Conservation (phyloP, 169 alveolate species). For the Cyclospora cayetanensis region DNA sequence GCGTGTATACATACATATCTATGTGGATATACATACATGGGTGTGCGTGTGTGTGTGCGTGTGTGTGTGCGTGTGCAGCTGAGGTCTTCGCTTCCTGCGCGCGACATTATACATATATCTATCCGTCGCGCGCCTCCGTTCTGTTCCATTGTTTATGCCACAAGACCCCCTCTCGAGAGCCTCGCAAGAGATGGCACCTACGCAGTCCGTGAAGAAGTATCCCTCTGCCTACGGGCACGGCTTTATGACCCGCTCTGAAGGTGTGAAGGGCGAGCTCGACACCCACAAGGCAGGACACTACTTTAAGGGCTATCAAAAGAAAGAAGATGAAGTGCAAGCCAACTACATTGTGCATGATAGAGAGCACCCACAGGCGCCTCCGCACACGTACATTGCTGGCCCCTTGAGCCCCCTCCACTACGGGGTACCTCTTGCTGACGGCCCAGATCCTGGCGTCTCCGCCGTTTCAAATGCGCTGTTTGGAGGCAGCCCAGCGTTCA, state of each 20-base stretch:
- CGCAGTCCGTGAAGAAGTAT: no score
- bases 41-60: background rate
- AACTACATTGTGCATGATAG: background rate
- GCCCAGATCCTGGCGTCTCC: slow-evolving; percentile 76
- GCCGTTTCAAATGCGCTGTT: slow-evolving; percentile 80
- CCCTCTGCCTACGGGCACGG: no score
- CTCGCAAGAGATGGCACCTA: no score
- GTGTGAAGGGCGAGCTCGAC: background rate
- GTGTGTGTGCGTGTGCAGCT: background rate
- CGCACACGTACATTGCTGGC: slow-evolving; percentile 5
- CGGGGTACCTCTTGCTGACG: slow-evolving; percentile 62
- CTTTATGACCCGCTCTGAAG: background rate
- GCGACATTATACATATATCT: no score
- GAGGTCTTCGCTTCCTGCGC: no score
- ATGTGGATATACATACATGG: background rate
- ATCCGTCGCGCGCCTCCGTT: no score
- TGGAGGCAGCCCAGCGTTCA: slow-evolving; percentile 74
- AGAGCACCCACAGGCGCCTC: background rate
- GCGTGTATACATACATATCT: background rate
- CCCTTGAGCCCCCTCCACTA: slow-evolving; percentile 53
- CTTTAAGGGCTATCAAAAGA: background rate
- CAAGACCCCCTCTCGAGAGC: no score
- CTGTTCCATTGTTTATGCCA: no score
- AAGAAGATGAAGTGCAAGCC: background rate
- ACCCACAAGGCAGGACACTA: background rate